These are phyloP conservation scores for Aspergillus proliferans DNA, from an alignment of 2,329 filamentous ascomycete genomes.

Conservation along the genomic window DNA sequence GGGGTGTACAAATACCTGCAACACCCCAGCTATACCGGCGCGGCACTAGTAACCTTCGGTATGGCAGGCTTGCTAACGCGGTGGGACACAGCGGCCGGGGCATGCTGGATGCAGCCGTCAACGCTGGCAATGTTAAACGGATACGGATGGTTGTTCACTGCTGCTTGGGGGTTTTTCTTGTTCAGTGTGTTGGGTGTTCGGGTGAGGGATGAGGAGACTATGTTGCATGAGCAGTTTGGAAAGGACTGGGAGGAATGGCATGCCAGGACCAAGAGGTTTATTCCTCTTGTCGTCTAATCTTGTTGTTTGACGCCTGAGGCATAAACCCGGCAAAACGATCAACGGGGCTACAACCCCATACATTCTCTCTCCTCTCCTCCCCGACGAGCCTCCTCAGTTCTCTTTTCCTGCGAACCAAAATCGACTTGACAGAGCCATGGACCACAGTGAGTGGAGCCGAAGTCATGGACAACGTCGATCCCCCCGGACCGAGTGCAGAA, in stretches of 20 bases:
- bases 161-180: slow-evolving; percentile 4
- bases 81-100: slow-evolving; percentile 30
- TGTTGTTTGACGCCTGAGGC: not conserved
- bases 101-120: slow-evolving; percentile 30
- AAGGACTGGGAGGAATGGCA: slow-evolving; percentile 47
- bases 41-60: slow-evolving; percentile 26
- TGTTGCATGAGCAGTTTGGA: slow-evolving; percentile 46
- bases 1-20: slow-evolving; percentile 48
- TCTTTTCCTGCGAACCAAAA: too few relatives aligned
- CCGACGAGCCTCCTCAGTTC: too few relatives aligned
- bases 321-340: too few relatives aligned
- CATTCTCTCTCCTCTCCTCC: too few relatives aligned
- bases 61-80: slow-evolving; percentile 26
- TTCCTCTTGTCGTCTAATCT: slow-evolving; percentile 39
- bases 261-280: slow-evolving; percentile 42
- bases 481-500: too few relatives aligned
- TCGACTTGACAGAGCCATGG: too few relatives aligned
- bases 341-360: too few relatives aligned
- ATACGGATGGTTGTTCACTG: not conserved
- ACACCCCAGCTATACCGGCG: slow-evolving; percentile 49
- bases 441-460: too few relatives aligned
- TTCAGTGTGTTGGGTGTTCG: slow-evolving; percentile 18
- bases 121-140: slow-evolving; percentile 7
- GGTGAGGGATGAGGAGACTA: slow-evolving; percentile 46
- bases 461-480: too few relatives aligned